Percentiles rank a stretch among this genome's conserved stretches.
Conservation (phyloP, 2,329 filamentous ascomycete species). For the Alternaria arbusti region DNA sequence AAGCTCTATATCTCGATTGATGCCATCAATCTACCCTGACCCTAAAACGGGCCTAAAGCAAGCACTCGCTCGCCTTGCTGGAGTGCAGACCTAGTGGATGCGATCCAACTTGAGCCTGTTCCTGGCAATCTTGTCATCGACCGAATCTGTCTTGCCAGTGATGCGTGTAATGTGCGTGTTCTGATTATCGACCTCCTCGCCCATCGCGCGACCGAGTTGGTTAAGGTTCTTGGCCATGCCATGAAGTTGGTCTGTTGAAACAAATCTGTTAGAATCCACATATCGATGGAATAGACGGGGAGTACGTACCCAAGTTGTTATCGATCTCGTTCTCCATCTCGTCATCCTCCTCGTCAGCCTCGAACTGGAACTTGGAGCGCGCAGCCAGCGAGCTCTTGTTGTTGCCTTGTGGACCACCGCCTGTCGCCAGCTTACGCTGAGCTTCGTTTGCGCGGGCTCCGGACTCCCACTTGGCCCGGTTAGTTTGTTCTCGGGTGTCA, state of each 20-base stretch:
- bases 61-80: neutral
- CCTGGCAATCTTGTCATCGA: conserved; percentile 77
- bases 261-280: neutral
- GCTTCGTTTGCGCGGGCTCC: conserved; percentile 32
- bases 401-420: conserved; percentile 7
- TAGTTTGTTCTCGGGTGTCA: conserved; percentile 62
- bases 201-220: conserved; percentile 74
- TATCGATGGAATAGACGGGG: neutral
- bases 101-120: conserved; percentile 75
- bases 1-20: neutral
- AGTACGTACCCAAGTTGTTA: conserved; percentile 53
- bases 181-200: conserved; percentile 75
- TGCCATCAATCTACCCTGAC: neutral
- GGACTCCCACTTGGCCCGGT: conserved; percentile 57
- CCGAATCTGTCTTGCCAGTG: conserved; percentile 80
- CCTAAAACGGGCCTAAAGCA: neutral
- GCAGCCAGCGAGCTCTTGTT: conserved; percentile 38
- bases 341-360: conserved; percentile 55
- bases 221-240: conserved; percentile 74
- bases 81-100: conserved; percentile 53
- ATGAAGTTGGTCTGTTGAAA: conserved; percentile 58
- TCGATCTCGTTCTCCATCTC: conserved; percentile 66
- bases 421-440: conserved; percentile 20
- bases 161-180: conserved; percentile 81
- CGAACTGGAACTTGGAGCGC: conserved; percentile 45